Evolutionary conservation across 2,329 filamentous ascomycete species (phyloP).

Genomic region (Albifimbria verrucaria): DNA sequence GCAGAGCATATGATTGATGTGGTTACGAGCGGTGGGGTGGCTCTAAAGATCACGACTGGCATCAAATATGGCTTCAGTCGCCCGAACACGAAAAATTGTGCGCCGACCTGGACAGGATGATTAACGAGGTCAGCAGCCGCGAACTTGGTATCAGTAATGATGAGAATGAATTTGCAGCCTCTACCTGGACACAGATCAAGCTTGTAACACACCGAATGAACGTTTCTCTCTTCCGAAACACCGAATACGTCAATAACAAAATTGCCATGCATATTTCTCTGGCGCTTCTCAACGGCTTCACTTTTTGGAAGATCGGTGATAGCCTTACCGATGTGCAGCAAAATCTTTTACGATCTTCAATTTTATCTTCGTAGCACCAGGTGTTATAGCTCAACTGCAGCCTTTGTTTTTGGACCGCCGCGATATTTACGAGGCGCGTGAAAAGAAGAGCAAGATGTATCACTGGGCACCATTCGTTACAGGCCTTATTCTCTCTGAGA

Average conservation of each 20-base stretch:
- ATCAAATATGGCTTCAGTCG: conserved; percentile 63
- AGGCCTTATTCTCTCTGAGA: conserved; percentile 36
- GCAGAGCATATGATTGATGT: conserved; percentile 42
- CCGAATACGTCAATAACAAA: conserved; percentile 62
- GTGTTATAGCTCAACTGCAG: conserved; percentile 33
- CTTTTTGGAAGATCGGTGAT: conserved; percentile 41
- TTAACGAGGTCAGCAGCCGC: conserved; percentile 45
- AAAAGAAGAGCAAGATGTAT: conserved; percentile 49
- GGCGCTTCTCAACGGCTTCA: conserved; percentile 43
- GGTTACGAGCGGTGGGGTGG: conserved; percentile 5
- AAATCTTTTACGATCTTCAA: conserved; percentile 46
- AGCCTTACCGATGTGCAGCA: conserved; percentile 32
- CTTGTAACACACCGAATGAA: conserved; percentile 61
- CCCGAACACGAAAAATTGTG: conserved; percentile 51
- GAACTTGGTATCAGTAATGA: conserved; percentile 33
- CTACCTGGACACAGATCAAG: conserved; percentile 58
- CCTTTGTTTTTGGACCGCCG: conserved; percentile 45
- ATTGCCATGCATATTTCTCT: conserved; percentile 32
- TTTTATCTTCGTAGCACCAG: conserved; percentile 47
- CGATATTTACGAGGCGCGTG: conserved; percentile 46
- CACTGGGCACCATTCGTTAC: conserved; percentile 48
- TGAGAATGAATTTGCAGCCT: conserved; percentile 67
- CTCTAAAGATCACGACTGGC: conserved; percentile 48
- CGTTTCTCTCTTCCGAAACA: conserved; percentile 60
- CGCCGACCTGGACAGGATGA: conserved; percentile 59